These are phyloP conservation scores for Trichosporon coremiiforme DNA, from an alignment of 1,284 basidiomycete genomes.

Conservation along the genomic window DNA sequence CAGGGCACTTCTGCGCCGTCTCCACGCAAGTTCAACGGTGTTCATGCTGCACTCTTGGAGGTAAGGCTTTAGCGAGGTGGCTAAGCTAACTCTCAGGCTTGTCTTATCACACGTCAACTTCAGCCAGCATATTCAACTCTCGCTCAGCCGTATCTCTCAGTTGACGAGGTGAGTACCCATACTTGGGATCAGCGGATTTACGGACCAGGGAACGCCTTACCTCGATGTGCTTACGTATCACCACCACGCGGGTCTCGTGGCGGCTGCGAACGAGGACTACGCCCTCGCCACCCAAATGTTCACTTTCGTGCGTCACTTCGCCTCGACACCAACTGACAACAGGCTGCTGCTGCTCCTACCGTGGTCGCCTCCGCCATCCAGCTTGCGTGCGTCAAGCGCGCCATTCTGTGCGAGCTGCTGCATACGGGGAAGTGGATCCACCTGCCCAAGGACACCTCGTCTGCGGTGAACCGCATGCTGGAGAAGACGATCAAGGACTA, in stretches of 20 bases:
- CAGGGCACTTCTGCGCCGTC: neutral
- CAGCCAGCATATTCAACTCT: slow-evolving; percentile 4
- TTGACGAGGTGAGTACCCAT: slow-evolving; percentile 33
- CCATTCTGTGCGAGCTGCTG: slow-evolving; percentile 49
- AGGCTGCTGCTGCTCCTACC: slow-evolving; percentile 47
- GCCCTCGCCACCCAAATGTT: slow-evolving; percentile 41
- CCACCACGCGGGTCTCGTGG: slow-evolving; percentile 49
- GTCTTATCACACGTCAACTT: slow-evolving; percentile 25
- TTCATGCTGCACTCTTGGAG: slow-evolving; percentile 47
- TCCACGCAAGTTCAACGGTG: slow-evolving; percentile 35
- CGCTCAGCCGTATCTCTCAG: slow-evolving; percentile 30
- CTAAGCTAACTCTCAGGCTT: slow-evolving; percentile 30
- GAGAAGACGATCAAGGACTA: slow-evolving; percentile 43
- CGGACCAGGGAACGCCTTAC: slow-evolving; percentile 33
- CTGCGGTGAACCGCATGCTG: slow-evolving; percentile 34
- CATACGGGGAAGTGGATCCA: slow-evolving; percentile 37
- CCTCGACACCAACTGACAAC: slow-evolving; percentile 24
- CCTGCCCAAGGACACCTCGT: slow-evolving; percentile 43
- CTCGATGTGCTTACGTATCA: slow-evolving; percentile 50
- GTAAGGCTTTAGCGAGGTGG: slow-evolving; percentile 31
- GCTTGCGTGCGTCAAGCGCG: slow-evolving; percentile 47
- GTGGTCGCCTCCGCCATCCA: slow-evolving; percentile 46
- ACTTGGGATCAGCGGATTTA: neutral
- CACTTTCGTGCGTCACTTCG: slow-evolving; percentile 32
- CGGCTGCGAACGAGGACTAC: slow-evolving; percentile 36